Conservation (phyloP, 108 stramenopile genomes). For the Pseudonitzschia delicatissima region DNA sequence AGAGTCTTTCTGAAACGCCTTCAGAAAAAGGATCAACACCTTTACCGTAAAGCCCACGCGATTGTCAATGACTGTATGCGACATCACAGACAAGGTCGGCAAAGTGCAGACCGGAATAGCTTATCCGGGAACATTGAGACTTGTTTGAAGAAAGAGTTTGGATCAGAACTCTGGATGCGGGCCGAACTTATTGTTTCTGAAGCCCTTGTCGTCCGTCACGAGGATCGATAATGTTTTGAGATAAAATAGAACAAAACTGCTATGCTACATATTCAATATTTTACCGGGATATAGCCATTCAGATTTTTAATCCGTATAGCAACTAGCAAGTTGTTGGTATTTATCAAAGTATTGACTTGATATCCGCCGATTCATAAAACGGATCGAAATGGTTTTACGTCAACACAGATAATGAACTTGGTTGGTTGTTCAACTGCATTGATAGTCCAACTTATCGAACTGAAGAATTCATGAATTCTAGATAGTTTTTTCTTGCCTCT, state of each 20-base stretch:
- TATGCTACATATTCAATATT: too few species aligned
- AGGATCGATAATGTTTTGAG: too few species aligned
- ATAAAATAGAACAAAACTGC: too few species aligned
- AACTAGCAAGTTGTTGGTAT: too few species aligned
- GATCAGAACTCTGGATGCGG: slow-evolving; percentile 7
- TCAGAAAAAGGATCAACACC: neutral
- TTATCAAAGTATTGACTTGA: neutral
- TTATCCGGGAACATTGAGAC: neutral
- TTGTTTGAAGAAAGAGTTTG: slow-evolving; percentile 9
- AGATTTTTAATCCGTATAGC: too few species aligned
- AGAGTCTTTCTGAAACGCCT: slow-evolving; percentile 5
- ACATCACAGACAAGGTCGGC: neutral
- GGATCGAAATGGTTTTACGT: too few species aligned
- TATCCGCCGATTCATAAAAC: neutral
- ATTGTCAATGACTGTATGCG: slow-evolving; percentile 1
- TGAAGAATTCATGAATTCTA: slow-evolving; percentile 85
- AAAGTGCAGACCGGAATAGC: neutral
- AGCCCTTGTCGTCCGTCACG: neutral
- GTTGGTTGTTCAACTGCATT: too few species aligned
- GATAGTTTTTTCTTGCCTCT: slow-evolving; percentile 63
- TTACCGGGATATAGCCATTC: too few species aligned
- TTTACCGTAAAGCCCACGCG: neutral
- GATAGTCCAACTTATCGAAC: neutral
- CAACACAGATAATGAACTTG: too few species aligned
- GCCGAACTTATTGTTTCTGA: neutral